These are phyloP conservation scores for Podila verticillata DNA, from an alignment of 192 early-diverging fungal species.

Conservation along the genomic window DNA sequence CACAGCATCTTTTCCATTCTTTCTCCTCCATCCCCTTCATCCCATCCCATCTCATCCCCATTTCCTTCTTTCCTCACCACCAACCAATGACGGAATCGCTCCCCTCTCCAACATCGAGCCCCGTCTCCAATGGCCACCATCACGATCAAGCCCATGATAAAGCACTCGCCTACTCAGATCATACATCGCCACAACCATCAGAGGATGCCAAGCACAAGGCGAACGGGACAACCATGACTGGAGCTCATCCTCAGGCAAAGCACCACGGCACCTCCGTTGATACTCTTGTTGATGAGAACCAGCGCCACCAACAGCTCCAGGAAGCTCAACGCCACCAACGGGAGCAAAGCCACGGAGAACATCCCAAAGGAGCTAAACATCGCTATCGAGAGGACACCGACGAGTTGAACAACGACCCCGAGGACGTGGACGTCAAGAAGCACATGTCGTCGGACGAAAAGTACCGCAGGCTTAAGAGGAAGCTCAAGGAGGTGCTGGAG, in stretches of 20 bases:
- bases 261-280: too few relatives aligned
- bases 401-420: neutral
- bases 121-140: too few relatives aligned
- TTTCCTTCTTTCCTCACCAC: too few relatives aligned
- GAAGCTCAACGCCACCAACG: neutral
- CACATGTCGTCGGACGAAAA: conserved; percentile 44
- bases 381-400: neutral
- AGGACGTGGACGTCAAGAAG: neutral
- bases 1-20: neutral
- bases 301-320: neutral
- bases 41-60: neutral
- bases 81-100: too few relatives aligned
- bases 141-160: too few relatives aligned
- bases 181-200: too few relatives aligned
- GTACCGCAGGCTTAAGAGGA: conserved; percentile 55
- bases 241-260: too few relatives aligned
- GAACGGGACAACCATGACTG: too few relatives aligned
- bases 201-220: too few relatives aligned
- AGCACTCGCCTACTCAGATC: too few relatives aligned
- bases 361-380: neutral
- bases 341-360: neutral
- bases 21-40: neutral
- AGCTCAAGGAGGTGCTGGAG: conserved; percentile 54
- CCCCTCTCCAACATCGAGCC: too few relatives aligned
- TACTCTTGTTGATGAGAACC: neutral